phyloP scores from a whole-genome alignment of 805 yeast species.

The Saturnispora ahearnii region DNA sequence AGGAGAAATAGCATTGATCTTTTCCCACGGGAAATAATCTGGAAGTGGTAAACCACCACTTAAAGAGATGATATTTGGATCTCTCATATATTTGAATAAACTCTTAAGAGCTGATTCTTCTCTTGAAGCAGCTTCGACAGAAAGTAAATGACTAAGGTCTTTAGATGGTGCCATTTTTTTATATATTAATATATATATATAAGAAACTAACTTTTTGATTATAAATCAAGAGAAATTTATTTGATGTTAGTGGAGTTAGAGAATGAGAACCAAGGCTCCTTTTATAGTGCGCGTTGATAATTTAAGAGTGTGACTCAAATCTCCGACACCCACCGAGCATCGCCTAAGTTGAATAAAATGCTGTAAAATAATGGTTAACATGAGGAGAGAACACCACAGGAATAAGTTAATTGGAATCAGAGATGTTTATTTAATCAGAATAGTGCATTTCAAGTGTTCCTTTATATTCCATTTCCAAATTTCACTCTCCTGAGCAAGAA shows the following conservation, averaged over 20 bases:
- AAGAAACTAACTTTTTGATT: background rate
- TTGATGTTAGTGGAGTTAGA: background rate
- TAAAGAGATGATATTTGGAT: slow-evolving; percentile 73
- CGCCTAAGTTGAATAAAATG: too few species aligned
- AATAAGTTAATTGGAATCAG: too few species aligned
- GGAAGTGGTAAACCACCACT: slow-evolving; percentile 95
- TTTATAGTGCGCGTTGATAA: background rate
- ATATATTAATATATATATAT: background rate
- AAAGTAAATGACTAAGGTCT: slow-evolving; percentile 66
- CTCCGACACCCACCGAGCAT: background rate
- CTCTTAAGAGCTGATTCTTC: slow-evolving; percentile 71
- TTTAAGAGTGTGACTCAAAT: background rate
- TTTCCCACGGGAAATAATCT: slow-evolving; percentile 88
- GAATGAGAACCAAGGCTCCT: background rate
- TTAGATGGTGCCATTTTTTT: slow-evolving; percentile 32
- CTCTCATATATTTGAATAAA: slow-evolving; percentile 67
- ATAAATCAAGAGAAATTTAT: background rate
- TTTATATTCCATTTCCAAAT: background rate
- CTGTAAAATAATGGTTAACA: too few species aligned
- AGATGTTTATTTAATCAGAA: too few species aligned
- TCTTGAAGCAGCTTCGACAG: slow-evolving; percentile 72
- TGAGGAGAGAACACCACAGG: too few species aligned
- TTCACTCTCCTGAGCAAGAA: background rate
- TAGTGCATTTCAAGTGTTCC: too few species aligned
- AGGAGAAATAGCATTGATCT: slow-evolving; percentile 61